A percentile compares a stretch with the other conserved stretches of the same genome.
Conservation (phyloP, 306 rosid species). For the Luffa acutangula region DNA sequence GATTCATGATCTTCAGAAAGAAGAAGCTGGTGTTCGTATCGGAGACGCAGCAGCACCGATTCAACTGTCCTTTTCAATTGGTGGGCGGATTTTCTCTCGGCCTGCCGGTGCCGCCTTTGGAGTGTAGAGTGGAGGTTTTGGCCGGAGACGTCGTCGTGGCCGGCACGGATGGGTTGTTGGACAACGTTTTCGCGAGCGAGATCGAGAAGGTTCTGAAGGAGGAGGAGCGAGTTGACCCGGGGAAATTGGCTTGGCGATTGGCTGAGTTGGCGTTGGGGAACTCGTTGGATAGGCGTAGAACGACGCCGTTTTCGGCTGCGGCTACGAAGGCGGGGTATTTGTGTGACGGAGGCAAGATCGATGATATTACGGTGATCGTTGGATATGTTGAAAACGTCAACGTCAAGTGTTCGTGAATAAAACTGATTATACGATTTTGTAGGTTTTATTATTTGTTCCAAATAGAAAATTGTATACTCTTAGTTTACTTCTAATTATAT, state of each 20-base stretch:
- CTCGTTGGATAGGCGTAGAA: neutral
- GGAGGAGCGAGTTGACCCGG: neutral
- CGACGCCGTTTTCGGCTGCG: neutral
- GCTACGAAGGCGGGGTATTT: neutral
- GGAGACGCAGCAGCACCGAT: neutral
- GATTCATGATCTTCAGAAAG: constrained; percentile 19
- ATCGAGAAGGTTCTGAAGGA: neutral
- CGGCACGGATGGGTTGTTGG: neutral
- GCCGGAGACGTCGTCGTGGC: neutral
- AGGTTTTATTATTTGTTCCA: neutral
- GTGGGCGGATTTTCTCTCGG: neutral
- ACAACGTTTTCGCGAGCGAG: neutral
- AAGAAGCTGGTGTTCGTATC: neutral
- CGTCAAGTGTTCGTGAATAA: neutral
- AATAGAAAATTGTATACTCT: no score
- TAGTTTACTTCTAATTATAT: no score
- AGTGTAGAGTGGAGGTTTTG: neutral
- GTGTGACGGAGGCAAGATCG: neutral
- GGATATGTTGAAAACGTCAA: neutral
- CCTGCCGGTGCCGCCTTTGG: neutral
- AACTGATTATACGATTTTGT: neutral
- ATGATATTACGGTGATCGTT: neutral
- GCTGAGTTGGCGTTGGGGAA: neutral
- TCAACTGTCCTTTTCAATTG: neutral
- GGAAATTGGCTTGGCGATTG: neutral